Base-by-base conservation (phyloP, 2,329 filamentous ascomycete genomes). In the Sphaerulina vaccinii region DNA sequence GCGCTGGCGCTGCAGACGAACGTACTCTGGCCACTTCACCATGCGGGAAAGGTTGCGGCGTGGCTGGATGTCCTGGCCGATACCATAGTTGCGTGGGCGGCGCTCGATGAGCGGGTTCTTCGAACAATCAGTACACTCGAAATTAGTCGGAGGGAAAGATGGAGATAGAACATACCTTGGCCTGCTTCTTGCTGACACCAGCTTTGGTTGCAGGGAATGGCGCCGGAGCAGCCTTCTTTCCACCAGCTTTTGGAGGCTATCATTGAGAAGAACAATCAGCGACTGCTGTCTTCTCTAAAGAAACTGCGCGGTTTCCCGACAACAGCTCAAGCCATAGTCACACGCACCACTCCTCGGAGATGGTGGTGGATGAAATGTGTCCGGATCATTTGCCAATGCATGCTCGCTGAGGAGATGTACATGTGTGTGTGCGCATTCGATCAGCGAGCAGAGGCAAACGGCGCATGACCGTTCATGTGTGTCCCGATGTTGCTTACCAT, bases 211-310 rank as follows among this genome's bases (percentile, higher is more conserved):
- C 86, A 73, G 90, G 88, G 85, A 95, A 96, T 76, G 93, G 93
- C 80, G 93, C 90, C 75, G 93, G 82, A 71, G 93, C 93, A 79
- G 89, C 86, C 84, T 96, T 97, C 88, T 96, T 97, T 83, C 90
- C 58, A 71, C 60, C 90, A 70, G 75, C 70, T 82, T 97, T 99
- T 75, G 92, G 88, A 87, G 93, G 90, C 93, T 97, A 82, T 97
- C 91, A 97, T 97, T 93, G 92, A 97, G 92, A 69, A 90, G 95
- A 91, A 93, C 88, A 95, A 90, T 95, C 88, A 96, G 90, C 75
- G 77, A 81, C 88, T 86, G 90, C 88, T 85, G 86, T 84, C 87
- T 60, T 68, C 90, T 95, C 90, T 95, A 95, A 79, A 86, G 89
- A 93, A 87, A 81, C 76, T 75, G 70, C 63, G 69, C 69, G 69